Evolutionary conservation across 495 filamentous ascomycete species (phyloP), one percentile per base, ranked within the genome.

Genomic region (Annulohypoxylon bovei): DNA sequence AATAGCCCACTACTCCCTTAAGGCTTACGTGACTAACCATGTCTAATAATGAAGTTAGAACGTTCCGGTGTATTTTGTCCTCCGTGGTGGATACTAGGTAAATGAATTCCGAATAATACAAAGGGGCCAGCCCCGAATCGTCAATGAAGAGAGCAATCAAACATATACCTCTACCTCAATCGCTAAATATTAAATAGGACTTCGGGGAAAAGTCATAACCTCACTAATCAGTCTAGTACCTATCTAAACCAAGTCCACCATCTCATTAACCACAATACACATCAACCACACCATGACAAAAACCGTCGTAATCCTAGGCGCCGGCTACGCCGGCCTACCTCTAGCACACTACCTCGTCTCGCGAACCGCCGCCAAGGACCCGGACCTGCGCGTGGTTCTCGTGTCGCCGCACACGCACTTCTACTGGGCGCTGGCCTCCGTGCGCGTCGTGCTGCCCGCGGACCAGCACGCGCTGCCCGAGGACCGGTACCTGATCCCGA

Each of bases 231-330:
- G 0, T 18, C 9, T 49, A 49, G 2, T 2, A 12, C 5, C 12
- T 49, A 49, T 23, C n/a, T n/a, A n/a, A n/a, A n/a, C n/a, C n/a
- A n/a, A n/a, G n/a, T n/a, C n/a, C n/a, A n/a, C n/a, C n/a, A n/a
- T n/a, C n/a, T n/a, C n/a, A n/a, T n/a, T n/a, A n/a, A n/a, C n/a
- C 30, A 42, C 39, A 3, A 42, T 42, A 5, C 5, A 3, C 39
- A 6, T 12, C 46, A 50, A 50, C 46, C 6, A 53, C n/a, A 58
- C 58, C 56, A 82, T 81, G 81, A 62, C 73, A n/a, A 80, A 78
- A 63, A 84, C 80, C 27, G 72, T 93, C 54, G 80, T 92, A n/a
- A 81, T 93, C 42, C 82, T 92, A 9, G 91, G 91, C 37, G 90
- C 83, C 61, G 87, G 85, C 57, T 82, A 77, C 72, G 84, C 85